Conservation (phyloP, 805 yeast genomes). For the Ogataea naganishii region DNA sequence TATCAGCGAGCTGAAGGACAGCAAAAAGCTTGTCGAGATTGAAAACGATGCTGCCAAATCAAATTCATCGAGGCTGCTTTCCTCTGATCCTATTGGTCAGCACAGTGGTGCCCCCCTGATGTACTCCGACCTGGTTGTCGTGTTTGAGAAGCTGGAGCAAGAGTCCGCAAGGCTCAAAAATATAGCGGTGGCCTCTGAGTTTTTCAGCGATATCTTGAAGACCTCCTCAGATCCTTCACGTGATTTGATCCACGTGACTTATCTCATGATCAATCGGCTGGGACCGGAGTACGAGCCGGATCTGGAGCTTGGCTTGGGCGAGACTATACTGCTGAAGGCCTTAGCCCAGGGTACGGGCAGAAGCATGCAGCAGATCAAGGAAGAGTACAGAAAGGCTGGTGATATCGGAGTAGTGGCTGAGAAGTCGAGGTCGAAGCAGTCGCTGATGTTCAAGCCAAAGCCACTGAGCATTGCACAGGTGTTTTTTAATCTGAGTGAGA, state of each 20-base stretch:
- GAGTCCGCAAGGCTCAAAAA: slow-evolving; percentile 82
- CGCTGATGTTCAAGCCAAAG: slow-evolving; percentile 88
- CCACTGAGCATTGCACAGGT: slow-evolving; percentile 69
- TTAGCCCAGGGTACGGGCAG: slow-evolving; percentile 87
- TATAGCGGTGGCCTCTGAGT: slow-evolving; percentile 63
- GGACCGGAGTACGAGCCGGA: slow-evolving; percentile 94
- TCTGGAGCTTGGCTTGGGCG: slow-evolving; percentile 89
- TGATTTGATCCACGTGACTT: slow-evolving; percentile 62
- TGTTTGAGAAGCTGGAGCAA: slow-evolving; percentile 70
- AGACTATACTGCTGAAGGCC: slow-evolving; percentile 79
- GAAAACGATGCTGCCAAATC: too few relatives aligned
- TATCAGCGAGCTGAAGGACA: too few relatives aligned
- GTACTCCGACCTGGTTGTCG: slow-evolving; percentile 41
- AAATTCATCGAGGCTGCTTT: too few relatives aligned
- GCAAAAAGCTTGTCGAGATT: too few relatives aligned
- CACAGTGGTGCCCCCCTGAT: too few relatives aligned
- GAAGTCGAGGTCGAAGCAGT: slow-evolving; percentile 74
- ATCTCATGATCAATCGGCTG: slow-evolving; percentile 76
- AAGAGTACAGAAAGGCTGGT: slow-evolving; percentile 71
- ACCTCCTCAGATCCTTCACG: slow-evolving; percentile 30
- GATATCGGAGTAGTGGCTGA: slow-evolving; percentile 89
- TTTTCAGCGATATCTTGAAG: slow-evolving; percentile 56
- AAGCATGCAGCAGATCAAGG: slow-evolving; percentile 57
- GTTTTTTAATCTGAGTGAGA: slow-evolving; percentile 62
- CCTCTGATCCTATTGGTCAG: too few relatives aligned